phyloP scores from a whole-genome alignment of 2,329 filamentous ascomycete genomes.

The Verticillium nubilum region DNA sequence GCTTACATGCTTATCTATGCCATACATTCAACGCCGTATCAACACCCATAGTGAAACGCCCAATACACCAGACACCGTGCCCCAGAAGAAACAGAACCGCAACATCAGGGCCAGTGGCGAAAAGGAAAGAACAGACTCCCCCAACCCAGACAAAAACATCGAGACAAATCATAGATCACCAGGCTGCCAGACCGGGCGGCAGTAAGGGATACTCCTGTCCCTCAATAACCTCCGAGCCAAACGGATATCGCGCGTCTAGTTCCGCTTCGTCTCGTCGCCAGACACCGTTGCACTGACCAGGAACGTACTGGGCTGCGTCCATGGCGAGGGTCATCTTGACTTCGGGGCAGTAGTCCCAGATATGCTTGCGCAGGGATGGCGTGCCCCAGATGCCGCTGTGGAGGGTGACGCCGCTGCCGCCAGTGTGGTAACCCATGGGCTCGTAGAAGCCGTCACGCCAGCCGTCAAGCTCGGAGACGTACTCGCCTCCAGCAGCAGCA shows the following conservation, averaged over 20 bases:
- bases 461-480: constrained; percentile 38
- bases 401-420: constrained; percentile 39
- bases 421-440: constrained; percentile 55
- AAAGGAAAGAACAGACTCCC: background rate
- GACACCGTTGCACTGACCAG: constrained; percentile 35
- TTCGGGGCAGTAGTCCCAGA: constrained; percentile 54
- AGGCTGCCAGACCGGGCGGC: constrained; percentile 22
- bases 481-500: constrained; percentile 23
- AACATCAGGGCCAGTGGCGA: background rate
- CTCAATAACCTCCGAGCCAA: constrained; percentile 33
- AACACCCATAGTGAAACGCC: background rate
- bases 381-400: constrained; percentile 43
- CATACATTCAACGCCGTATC: background rate
- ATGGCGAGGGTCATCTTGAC: constrained; percentile 52
- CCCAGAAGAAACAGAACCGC: too few relatives aligned
- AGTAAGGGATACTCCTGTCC: constrained; percentile 33
- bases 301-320: constrained; percentile 46
- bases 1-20: too few relatives aligned
- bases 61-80: background rate
- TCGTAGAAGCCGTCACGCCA: constrained; percentile 48
- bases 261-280: constrained; percentile 36
- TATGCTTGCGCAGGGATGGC: constrained; percentile 38
- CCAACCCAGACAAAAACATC: background rate
- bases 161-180: constrained; percentile 1
- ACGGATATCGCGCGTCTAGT: constrained; percentile 22